Evolutionary conservation across 2,329 filamentous ascomycete species (phyloP), one percentile per base, ranked within the genome.

Genomic region (Botryotinia convoluta): DNA sequence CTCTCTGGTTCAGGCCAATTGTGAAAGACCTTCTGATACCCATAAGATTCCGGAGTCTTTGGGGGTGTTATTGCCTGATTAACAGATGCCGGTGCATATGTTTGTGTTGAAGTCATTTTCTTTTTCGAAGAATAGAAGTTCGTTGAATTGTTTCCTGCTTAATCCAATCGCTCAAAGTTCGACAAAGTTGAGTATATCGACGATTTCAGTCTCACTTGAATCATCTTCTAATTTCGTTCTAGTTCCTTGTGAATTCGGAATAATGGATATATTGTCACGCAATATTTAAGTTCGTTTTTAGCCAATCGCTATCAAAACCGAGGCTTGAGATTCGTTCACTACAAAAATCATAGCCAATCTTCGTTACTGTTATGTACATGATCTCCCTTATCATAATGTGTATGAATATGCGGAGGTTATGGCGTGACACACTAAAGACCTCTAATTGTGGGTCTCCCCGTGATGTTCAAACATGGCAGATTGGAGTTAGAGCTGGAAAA

Each of bases 1-100:
- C 71, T 73, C 22, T 78, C 77, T 61, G 77, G 77, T 62, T 78
- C 77, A 7, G 77, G 77, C 77, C 77, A 78, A 32, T 68, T 72
- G 70, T 79, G 77, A 6, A 77, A 61, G 22, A 77, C 42, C 69
- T 74, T 75, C 39, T 60, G 26, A 35, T 76, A 44, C 37, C 37
- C 73, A 14, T 73, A 20, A 8, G 68, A 51, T 18, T 75, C 75
- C 4, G 77, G 77, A n/a, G 75, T 78, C 44, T 78, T 72, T 69
- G 76, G 76, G 6, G 76, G 76, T 7, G 74, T 78, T 42, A 76
- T 71, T 39, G 73, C 73, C 60, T 75, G 74, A 35, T 77, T 72
- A n/a, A 76, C 64, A 16, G 75, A 76, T 68, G 76, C 71, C 29
- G 77, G 77, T 63, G 60, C 74, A 62, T 76, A 77, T 45, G 74